Base-by-base conservation (phyloP, 371 early-diverging fungal genomes). In the Homolaphlyctis polyrhiza region DNA sequence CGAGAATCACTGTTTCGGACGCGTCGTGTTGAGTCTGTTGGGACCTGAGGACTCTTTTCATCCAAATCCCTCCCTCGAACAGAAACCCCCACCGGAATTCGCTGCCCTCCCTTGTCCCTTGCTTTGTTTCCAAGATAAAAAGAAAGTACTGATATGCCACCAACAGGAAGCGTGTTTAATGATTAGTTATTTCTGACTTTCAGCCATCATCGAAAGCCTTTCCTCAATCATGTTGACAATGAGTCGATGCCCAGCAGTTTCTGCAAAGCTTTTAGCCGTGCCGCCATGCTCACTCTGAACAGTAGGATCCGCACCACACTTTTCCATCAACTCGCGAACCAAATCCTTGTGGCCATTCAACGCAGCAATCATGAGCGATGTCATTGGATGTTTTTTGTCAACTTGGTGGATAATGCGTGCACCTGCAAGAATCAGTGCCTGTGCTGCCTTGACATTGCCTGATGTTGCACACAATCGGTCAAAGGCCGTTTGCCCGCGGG, bases 361-460 rank as follows among this genome's bases (percentile, higher is more conserved):
- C 18, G 79, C 79, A 1, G 79, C 79, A 36, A 61, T 60, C 79
- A 78, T 78, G 61, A 78, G 54, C 21, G 70, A 68, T 28, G 79
- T 78, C 63, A 72, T 66, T 35, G 68, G 61, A 25, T 67, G 71
- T 33, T 65, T 59, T 57, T 69, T 71, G 61, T 71, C 67, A 23
- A 63, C 55, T 21, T 63, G 45, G 11, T 60, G 47, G 11, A 69
- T 62, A 8, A 75, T 57, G n/a, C 60, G 27, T 23, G 75, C 75
- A 11, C 75, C 75, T 32, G 60, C 25, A 32, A 66, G 51, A n/a
- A 78, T 47, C 52, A 78, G 59, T 45, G 64, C 29, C 39, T 63
- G 50, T 1, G 72, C 75, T n/a, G 69, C 68, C 28, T 59, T 58
- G 21, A 68, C 64, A 47, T 68, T 63, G 21, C 75, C 75, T 1